phyloP scores from a whole-genome alignment of 371 early-diverging fungal species.

The Cokeromyces recurvatus region DNA sequence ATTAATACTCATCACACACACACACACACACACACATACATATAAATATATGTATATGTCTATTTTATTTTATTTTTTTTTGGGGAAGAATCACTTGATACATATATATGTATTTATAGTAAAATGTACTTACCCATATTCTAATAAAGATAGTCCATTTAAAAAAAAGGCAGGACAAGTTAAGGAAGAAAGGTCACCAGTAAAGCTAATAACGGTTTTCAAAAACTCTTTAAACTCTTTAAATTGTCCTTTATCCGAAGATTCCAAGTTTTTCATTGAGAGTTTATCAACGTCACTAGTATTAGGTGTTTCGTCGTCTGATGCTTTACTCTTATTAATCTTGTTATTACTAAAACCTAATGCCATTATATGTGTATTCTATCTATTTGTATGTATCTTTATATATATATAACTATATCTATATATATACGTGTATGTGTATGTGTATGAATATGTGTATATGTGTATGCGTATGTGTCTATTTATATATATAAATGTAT shows the following conservation, averaged over 20 bases:
- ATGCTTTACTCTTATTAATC: background rate
- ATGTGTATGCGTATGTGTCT: too few relatives aligned
- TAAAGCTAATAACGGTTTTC: slow-evolving; percentile 67
- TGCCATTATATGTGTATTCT: too few relatives aligned
- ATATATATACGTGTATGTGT: too few relatives aligned
- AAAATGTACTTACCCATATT: slow-evolving; percentile 59
- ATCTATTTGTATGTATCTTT: too few relatives aligned
- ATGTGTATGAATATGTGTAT: too few relatives aligned
- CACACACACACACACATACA: too few relatives aligned
- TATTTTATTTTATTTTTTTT: background rate
- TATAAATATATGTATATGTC: too few relatives aligned
- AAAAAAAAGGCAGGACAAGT: slow-evolving; percentile 78
- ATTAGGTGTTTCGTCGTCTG: slow-evolving; percentile 27
- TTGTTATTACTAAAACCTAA: slow-evolving; percentile 16
- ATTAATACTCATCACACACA: too few relatives aligned
- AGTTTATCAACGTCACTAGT: slow-evolving; percentile 36
- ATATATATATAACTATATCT: too few relatives aligned
- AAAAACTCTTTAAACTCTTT: slow-evolving; percentile 41
- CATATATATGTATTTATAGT: too few relatives aligned
- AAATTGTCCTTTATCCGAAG: slow-evolving; percentile 39
- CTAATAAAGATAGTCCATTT: slow-evolving; percentile 68
- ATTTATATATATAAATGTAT: too few relatives aligned
- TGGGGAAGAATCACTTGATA: slow-evolving; percentile 1
- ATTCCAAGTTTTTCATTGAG: slow-evolving; percentile 36
- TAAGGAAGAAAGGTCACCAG: slow-evolving; percentile 74